Base-by-base conservation (phyloP, 2,329 filamentous ascomycete species). In the Whalleya microplaca region DNA sequence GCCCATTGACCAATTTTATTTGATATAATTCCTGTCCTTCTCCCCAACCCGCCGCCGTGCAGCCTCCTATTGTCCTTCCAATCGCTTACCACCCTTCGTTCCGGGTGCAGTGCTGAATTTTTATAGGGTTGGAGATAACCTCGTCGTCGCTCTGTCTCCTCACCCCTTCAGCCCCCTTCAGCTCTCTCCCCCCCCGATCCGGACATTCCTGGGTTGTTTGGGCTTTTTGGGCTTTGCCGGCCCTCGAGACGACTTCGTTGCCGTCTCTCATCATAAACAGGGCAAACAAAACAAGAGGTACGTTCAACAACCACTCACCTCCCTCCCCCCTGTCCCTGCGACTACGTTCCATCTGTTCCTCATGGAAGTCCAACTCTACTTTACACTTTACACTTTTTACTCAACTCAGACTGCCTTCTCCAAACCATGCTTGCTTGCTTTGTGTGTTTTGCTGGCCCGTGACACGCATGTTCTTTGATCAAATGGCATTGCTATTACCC, bases 11-110 rank as follows among this genome's bases (percentile, higher is more conserved):
- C 57, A 59, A 56, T 59, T 59, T 59, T 59, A 49, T 52, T 55
- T 59, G 57, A 51, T 65, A 63, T 63, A 62, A 51, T 56, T 62
- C 62, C 56, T 57, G 29, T 20, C 54, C 43, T 20, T 50, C 51
- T 46, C 43, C 55, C 63, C 45, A 55, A 51, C 46, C 48, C 55
- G 45, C 51, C 56, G 45, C 51, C 56, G 48, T 52, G 54, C 52
- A 56, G 45, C 56, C 61, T 62, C 58, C 50, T 51, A 40, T 48
- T 46, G 40, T 47, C 27, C 41, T 59, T 50, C 50, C 51, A 48
- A 41, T 58, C 58, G 55, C 55, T 53, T 57, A 44, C 62, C 44
- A 58, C 56, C 58, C 51, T 59, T 61, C 57, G 41, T 52, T 48
- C 19, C 51, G 53, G 55, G 62, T 64, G 60, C 23, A 63, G 58